phyloP scores from a whole-genome alignment of 2,329 filamentous ascomycete species.

The Fusarium pseudoanthophilum region DNA sequence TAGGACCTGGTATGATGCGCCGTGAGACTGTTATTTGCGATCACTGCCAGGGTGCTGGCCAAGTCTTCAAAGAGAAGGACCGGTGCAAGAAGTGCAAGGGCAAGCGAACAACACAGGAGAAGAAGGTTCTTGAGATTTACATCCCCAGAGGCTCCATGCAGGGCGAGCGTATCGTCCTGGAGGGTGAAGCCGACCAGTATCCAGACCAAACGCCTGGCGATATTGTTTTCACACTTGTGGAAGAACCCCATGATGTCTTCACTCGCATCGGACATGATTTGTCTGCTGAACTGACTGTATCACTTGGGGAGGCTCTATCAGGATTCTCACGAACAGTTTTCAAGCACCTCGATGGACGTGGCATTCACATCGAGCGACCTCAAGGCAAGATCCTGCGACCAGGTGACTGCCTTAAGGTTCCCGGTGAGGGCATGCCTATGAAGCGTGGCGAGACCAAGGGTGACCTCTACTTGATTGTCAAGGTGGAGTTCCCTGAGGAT shows the following conservation, averaged over 20 bases:
- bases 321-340: constrained; percentile 92
- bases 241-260: constrained; percentile 85
- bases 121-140: constrained; percentile 95
- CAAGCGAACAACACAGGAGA: constrained; percentile 84
- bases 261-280: constrained; percentile 86
- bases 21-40: constrained; percentile 83
- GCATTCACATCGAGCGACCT: constrained; percentile 82
- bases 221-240: constrained; percentile 87
- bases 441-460: constrained; percentile 87
- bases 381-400: constrained; percentile 86
- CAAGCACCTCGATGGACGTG: constrained; percentile 92
- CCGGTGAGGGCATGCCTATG: constrained; percentile 92
- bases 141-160: constrained; percentile 88
- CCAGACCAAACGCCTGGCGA: constrained; percentile 92
- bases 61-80: constrained; percentile 93
- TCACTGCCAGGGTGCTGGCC: constrained; percentile 85
- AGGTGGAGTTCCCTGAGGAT: constrained; percentile 88
- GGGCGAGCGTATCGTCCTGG: constrained; percentile 88
- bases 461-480: constrained; percentile 86
- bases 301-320: constrained; percentile 82
- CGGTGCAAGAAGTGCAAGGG: constrained; percentile 99
- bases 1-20: constrained; percentile 88
- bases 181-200: constrained; percentile 93
- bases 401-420: constrained; percentile 84
- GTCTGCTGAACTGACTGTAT: constrained; percentile 82